These are phyloP conservation scores for Starmerella etchellsii DNA, from an alignment of 805 yeast species.

Conservation along the genomic window DNA sequence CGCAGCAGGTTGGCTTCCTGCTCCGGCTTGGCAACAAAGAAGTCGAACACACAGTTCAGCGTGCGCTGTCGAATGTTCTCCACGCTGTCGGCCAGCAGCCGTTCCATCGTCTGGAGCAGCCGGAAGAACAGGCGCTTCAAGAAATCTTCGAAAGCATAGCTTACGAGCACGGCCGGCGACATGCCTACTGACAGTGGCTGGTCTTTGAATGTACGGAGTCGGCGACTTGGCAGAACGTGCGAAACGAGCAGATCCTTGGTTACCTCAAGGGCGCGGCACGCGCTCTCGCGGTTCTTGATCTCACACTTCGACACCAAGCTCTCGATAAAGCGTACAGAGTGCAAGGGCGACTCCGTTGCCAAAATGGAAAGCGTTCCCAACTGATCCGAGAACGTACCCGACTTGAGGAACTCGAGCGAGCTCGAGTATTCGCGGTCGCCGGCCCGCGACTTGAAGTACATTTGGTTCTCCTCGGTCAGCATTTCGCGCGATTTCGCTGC, in stretches of 20 bases:
- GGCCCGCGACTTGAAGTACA: conserved; percentile 61
- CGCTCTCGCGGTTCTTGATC: conserved; percentile 86
- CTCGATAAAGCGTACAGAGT: conserved; percentile 72
- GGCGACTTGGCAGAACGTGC: conserved; percentile 68
- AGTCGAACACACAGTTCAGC: conserved; percentile 62
- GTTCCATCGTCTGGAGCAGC: conserved; percentile 64
- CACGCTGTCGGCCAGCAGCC: conserved; percentile 79
- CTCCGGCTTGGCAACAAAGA: conserved; percentile 79
- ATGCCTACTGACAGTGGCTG: conserved; percentile 42
- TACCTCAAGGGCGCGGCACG: conserved; percentile 80
- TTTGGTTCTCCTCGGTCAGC: conserved; percentile 56
- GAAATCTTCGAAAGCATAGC: conserved; percentile 81
- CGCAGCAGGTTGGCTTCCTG: conserved; percentile 86
- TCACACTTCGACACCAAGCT: conserved; percentile 65
- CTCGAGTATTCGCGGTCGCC: conserved; percentile 77
- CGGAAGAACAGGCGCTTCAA: conserved; percentile 65
- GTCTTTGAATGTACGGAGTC: conserved; percentile 64
- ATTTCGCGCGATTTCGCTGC: conserved; percentile 52
- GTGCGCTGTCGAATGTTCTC: conserved; percentile 72
- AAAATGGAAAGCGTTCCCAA: conserved; percentile 86
- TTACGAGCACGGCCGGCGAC: conserved; percentile 46
- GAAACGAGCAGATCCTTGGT: conserved; percentile 81
- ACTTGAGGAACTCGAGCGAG: conserved; percentile 54
- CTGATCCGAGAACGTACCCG: conserved; percentile 92
- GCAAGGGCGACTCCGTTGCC: conserved; percentile 90